These are phyloP conservation scores for Boletus insuetus DNA, from an alignment of 768 basidiomycete species.

Conservation along the genomic window DNA sequence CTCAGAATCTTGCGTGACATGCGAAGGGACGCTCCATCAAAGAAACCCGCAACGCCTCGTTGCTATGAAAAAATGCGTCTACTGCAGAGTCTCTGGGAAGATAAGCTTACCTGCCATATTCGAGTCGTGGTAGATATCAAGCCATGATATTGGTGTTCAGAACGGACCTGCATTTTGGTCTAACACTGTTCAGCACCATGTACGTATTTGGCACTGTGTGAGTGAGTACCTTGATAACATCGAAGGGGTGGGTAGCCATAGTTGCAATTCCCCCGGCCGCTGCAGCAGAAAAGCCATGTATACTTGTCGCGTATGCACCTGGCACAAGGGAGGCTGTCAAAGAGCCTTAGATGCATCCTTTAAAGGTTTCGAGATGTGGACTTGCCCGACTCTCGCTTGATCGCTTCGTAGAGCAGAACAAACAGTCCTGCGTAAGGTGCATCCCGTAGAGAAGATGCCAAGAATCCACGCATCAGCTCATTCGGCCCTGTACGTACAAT, in stretches of 20 bases:
- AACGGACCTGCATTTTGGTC: constrained; percentile 94
- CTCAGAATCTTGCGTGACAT: constrained; percentile 84
- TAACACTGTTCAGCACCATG: constrained; percentile 27
- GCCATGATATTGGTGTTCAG: constrained; percentile 70
- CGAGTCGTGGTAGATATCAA: constrained; percentile 60
- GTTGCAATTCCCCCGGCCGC: constrained; percentile 84
- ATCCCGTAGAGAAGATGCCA: constrained; percentile 88
- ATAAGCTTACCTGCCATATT: constrained; percentile 61
- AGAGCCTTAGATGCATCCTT: constrained; percentile 5
- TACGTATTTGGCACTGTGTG: background rate
- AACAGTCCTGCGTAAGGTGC: constrained; percentile 94
- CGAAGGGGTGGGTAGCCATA: constrained; percentile 86
- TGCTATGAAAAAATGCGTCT: constrained; percentile 46
- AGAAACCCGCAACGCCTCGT: constrained; percentile 77
- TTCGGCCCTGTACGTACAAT: constrained; percentile 70
- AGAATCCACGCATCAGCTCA: constrained; percentile 81
- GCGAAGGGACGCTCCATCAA: constrained; percentile 81
- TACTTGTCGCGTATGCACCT: constrained; percentile 43
- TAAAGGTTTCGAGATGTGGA: constrained; percentile 1
- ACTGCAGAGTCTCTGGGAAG: background rate
- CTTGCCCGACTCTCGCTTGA: constrained; percentile 73
- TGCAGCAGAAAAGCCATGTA: constrained; percentile 70
- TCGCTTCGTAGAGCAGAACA: constrained; percentile 81
- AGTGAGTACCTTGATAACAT: constrained; percentile 79
- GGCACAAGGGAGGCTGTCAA: constrained; percentile 40